Evolutionary conservation across 768 basidiomycete species (phyloP), one percentile per base, ranked within the genome.

Genomic region (Lactarius evosmus): DNA sequence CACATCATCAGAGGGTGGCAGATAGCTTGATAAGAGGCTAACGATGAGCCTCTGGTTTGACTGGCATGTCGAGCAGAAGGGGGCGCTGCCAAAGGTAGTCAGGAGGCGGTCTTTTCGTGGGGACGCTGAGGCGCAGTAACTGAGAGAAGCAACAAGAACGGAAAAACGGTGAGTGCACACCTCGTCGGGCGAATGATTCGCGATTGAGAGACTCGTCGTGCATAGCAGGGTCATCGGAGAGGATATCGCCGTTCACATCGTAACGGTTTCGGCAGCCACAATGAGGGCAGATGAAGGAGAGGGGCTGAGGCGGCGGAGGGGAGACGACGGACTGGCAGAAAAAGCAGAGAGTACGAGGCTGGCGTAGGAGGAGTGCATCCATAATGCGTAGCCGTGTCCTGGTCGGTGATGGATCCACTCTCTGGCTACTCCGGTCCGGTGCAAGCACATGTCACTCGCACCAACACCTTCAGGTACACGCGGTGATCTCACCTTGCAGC

Each of bases 31-130:
- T 34, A 98, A 77, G 60, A 98, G 83, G 74, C 94, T 92, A 65
- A 91, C 78, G 58, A 93, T 78, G 41, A 98, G 82, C 78, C 86
- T 88, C 71, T 97, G 95, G 74, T 98, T 98, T n/a, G 92, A 91
- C 69, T 89, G 87, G 73, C 95, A 97, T 7, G 84, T 85, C 69
- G 89, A 86, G 75, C 95, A 98, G 77, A 96, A 95, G 8, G 84
- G 82, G 1, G 82, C 79, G 30, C 78, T 79, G 49, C 82, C 69
- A 62, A 87, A 88, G 60, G 79, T 72, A 25, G 84, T 82, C 1
- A 86, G 89, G 29, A 93, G 75, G 27, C 84, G 82, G 72, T 90
- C 84, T 70, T 83, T 89, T 69, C 83, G 84, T 4, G 83, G 85
- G 22, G 87, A 88, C 7, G 83, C 90, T 92, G 65, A 25, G 12